These are phyloP conservation scores for Anthoceros angustus DNA, from an alignment of 225 moss, liverwort and hornwort genomes.

Conservation along the genomic window DNA sequence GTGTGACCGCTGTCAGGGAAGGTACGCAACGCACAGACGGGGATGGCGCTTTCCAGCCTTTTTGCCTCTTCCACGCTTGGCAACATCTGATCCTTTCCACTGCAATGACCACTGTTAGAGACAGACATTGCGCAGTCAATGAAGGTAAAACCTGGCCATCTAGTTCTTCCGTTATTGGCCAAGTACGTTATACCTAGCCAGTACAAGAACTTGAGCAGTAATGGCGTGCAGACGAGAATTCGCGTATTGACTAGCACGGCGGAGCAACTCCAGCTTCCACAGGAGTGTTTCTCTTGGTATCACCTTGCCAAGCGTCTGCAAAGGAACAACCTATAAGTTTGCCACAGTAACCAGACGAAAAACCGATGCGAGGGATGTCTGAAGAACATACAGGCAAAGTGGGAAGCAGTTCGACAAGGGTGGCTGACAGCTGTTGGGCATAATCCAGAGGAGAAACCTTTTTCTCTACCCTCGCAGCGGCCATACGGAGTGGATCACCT, in stretches of 20 bases:
- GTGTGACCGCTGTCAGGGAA: constrained; percentile 37
- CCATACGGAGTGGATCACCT: not conserved
- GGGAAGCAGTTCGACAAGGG: not conserved
- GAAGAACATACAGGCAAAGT: not conserved
- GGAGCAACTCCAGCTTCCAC: constrained; percentile 30
- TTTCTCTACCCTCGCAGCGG: not conserved
- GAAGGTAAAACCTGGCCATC: too few species aligned
- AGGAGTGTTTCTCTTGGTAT: constrained; percentile 14
- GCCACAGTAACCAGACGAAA: not conserved
- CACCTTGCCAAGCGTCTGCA: constrained; percentile 16
- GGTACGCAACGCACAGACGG: constrained; percentile 42
- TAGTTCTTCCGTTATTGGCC: too few species aligned
- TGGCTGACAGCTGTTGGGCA: not conserved
- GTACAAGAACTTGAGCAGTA: constrained; percentile 23
- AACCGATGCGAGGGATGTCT: too few species aligned
- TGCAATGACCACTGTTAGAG: constrained; percentile 8
- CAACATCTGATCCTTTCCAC: constrained; percentile 41
- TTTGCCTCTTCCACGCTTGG: constrained; percentile 58
- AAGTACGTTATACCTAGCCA: constrained; percentile 17
- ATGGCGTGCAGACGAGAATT: constrained; percentile 18
- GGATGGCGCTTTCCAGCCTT: constrained; percentile 40
- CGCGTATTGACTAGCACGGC: constrained; percentile 12
- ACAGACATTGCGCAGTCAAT: too few species aligned
- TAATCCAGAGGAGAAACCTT: not conserved
- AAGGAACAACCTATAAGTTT: too few species aligned